Conservation (phyloP, 441 rosid genomes). For the Aquilaria agallochum region DNA sequence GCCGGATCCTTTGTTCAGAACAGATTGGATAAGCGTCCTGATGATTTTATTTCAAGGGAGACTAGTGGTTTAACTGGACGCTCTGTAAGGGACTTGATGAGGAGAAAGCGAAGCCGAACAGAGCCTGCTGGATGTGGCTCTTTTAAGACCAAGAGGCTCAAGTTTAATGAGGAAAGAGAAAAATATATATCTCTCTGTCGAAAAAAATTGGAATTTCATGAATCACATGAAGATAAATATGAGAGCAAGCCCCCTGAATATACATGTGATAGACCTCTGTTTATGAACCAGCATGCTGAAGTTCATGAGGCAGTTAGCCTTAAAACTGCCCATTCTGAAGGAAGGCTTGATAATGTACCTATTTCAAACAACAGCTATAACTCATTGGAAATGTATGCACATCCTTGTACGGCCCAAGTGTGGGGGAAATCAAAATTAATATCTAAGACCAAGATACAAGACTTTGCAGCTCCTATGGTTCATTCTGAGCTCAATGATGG, state of each 20-base stretch:
- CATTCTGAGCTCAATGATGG: constrained; percentile 24
- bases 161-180: constrained; percentile 24
- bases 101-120: constrained; percentile 60
- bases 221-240: constrained; percentile 15
- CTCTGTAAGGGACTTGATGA: constrained; percentile 91
- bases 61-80: constrained; percentile 36
- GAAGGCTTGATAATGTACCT: constrained; percentile 6
- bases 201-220: constrained; percentile 29
- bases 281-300: constrained; percentile 6
- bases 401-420: constrained; percentile 11
- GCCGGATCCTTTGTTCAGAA: constrained; percentile 22
- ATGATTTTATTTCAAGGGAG: constrained; percentile 27
- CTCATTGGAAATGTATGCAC: constrained; percentile 8
- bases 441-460: constrained; percentile 26
- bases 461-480: constrained; percentile 26
- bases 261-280: constrained; percentile 11
- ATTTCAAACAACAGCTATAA: constrained; percentile 8
- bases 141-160: constrained; percentile 31
- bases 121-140: constrained; percentile 38
- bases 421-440: constrained; percentile 16
- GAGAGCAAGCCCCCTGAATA: constrained; percentile 14
- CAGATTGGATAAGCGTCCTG: constrained; percentile 27
- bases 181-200: constrained; percentile 16
- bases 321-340: constrained; percentile 10
- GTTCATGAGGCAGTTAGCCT: constrained; percentile 7